Conservation (phyloP, 805 yeast species). For the Yarrowia sp. region DNA sequence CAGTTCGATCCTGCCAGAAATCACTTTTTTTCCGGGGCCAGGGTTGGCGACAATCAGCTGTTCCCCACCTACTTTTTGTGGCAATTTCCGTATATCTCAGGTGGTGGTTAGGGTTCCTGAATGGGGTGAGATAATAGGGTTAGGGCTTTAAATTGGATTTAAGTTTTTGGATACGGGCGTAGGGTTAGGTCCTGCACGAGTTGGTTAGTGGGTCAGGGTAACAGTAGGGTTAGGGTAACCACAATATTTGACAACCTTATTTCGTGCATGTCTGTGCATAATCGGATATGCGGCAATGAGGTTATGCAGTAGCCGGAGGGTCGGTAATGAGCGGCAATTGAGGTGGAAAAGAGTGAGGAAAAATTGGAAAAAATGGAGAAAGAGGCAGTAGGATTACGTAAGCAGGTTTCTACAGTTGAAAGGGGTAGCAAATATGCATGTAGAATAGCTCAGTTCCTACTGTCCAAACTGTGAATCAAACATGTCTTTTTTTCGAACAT, state of each 20-base stretch:
- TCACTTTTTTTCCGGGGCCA: constrained; percentile 17
- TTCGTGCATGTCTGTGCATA: constrained; percentile 8
- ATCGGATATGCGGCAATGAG: not conserved
- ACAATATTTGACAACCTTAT: constrained; percentile 1
- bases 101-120: no score
- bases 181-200: no score
- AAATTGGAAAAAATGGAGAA: no score
- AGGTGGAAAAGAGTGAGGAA: not conserved
- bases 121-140: not conserved
- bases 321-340: constrained; percentile 15
- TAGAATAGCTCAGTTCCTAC: no score
- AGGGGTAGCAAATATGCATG: no score
- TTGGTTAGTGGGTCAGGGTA: not conserved
- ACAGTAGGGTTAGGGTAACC: not conserved
- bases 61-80: not conserved
- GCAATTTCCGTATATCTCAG: not conserved
- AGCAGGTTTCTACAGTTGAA: no score
- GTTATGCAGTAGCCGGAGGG: no score
- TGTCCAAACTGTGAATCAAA: no score
- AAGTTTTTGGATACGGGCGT: no score
- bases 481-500: no score
- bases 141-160: not conserved
- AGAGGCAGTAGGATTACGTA: no score
- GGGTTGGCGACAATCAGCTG: no score
- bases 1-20: constrained; percentile 93